A percentile compares a stretch with the other conserved stretches of the same genome.
Evolutionary conservation across 2,329 filamentous ascomycete genomes (phyloP).

Genomic region (Pezicula carpinea): DNA sequence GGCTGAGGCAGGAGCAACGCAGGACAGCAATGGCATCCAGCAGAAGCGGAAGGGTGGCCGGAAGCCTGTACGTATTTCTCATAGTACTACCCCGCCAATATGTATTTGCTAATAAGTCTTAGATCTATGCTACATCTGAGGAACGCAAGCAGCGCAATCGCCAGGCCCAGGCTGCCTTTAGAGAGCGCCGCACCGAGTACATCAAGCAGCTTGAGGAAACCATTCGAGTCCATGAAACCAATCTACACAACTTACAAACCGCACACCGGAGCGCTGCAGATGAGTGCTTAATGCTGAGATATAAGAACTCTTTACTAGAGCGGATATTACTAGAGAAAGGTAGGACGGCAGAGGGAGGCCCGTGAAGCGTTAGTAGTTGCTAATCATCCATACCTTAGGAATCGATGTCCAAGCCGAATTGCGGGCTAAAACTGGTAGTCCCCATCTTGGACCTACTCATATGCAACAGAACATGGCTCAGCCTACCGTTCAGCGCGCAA

Average conservation of each 20-base stretch:
- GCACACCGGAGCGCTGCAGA: constrained; percentile 92
- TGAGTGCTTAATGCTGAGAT: constrained; percentile 95
- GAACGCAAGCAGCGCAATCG: constrained; percentile 97
- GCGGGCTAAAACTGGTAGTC: constrained; percentile 85
- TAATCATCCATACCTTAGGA: constrained; percentile 45
- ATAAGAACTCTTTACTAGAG: constrained; percentile 96
- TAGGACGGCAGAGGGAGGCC: constrained; percentile 31
- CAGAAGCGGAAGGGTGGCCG: constrained; percentile 97
- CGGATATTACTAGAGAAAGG: constrained; percentile 95
- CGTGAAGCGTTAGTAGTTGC: not conserved
- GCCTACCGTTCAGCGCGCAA: constrained; percentile 73
- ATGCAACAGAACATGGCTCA: constrained; percentile 66
- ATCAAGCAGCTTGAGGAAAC: constrained; percentile 98
- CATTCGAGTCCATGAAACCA: constrained; percentile 95
- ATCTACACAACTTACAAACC: constrained; percentile 85
- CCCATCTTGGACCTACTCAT: constrained; percentile 67
- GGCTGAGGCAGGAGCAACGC: constrained; percentile 24
- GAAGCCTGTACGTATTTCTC: constrained; percentile 73
- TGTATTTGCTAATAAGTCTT: constrained; percentile 15
- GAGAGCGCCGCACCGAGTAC: constrained; percentile 95
- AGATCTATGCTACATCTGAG: constrained; percentile 99
- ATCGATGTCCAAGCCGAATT: constrained; percentile 97
- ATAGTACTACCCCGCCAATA: constrained; percentile 4
- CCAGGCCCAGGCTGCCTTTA: constrained; percentile 94
- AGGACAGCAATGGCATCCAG: constrained; percentile 49